These are phyloP conservation scores for Pseudocercospora macadamiae DNA, from an alignment of 2,329 filamentous ascomycete genomes.

Conservation along the genomic window DNA sequence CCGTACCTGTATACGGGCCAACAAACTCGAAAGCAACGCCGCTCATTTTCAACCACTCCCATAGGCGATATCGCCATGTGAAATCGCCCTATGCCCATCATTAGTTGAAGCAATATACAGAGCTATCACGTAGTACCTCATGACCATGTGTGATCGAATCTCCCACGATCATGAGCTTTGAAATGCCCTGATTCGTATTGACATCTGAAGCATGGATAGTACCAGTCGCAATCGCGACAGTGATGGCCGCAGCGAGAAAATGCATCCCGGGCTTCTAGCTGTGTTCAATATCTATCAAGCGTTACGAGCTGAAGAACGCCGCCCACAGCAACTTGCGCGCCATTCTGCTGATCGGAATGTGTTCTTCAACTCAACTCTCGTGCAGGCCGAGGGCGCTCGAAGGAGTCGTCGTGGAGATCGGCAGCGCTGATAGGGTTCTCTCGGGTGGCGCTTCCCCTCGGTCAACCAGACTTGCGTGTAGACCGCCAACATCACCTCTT, in stretches of 20 bases:
- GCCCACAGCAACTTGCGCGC: no score
- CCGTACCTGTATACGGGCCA: constrained; percentile 45
- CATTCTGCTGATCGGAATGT: no score
- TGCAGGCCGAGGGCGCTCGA: neutral
- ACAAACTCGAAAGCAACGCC: constrained; percentile 36
- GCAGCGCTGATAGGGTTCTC: neutral
- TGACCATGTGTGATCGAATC: constrained; percentile 32
- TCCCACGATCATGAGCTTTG: constrained; percentile 27
- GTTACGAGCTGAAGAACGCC: no score
- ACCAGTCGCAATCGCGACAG: neutral
- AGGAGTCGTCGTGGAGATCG: neutral
- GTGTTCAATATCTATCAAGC: no score
- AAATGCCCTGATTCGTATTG: neutral
- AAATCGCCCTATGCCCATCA: no score
- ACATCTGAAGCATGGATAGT: neutral
- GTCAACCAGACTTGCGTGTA: neutral
- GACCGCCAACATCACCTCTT: no score
- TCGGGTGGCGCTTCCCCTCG: constrained; percentile 1
- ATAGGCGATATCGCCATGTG: constrained; percentile 50
- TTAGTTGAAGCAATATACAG: no score
- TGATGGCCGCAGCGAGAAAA: neutral
- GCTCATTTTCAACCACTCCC: constrained; percentile 42
- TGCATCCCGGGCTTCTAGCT: no score
- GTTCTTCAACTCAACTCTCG: no score
- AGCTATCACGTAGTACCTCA: no score